Base-by-base conservation (phyloP, 2,329 filamentous ascomycete genomes). In the Lachnum nothofagi region DNA sequence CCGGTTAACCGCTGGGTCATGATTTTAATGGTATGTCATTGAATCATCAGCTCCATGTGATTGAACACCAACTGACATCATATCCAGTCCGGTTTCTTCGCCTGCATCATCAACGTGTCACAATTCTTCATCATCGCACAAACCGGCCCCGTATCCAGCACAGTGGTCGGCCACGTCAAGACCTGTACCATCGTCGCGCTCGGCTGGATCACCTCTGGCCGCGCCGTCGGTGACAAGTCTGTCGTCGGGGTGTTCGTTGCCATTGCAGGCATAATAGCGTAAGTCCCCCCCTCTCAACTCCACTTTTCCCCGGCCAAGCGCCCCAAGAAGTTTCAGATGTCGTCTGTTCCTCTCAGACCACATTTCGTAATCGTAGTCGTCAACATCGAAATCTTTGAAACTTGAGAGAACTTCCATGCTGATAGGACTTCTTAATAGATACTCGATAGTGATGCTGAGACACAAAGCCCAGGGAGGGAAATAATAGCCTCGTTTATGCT, bases 101-200 rank as follows among this genome's bases (percentile, higher is more conserved):
- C 83, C 8, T 77, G 77, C 31, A 67, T 84, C 46, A 83, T 86
- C 67, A 85, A 85, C 63, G 74, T 83, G 61, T 80, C 76, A 10
- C 78, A 78, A 61, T 80, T 81, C 54, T 83, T 80, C 63, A 80
- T 83, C 52, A 74, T 82, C 37, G 79, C 77, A 2, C 75, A 80
- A 62, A 78, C 77, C 0, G 80, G 81, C 0, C 77, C 81, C 0
- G 80, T 85, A 3, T 80, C 79, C 6, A 83, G 79, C 57, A 83
- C 81, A 0, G 79, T 85, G 1, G 79, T 85, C 14, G 82, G 80
- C 0, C 80, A 85, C 58, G 68, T 82, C 29, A 85, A 85, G 67
- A 85, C 80, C 0, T 83, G 79, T 58, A 76, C 76, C 4, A 83
- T 85, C 55, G 79, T 84, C n/a, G 74, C 75, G 16, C 65, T 85